Percentiles rank a stretch among this genome's conserved stretches.
phyloP scores from a whole-genome alignment of 768 basidiomycete genomes.

The Lactarius hengduanensis region DNA sequence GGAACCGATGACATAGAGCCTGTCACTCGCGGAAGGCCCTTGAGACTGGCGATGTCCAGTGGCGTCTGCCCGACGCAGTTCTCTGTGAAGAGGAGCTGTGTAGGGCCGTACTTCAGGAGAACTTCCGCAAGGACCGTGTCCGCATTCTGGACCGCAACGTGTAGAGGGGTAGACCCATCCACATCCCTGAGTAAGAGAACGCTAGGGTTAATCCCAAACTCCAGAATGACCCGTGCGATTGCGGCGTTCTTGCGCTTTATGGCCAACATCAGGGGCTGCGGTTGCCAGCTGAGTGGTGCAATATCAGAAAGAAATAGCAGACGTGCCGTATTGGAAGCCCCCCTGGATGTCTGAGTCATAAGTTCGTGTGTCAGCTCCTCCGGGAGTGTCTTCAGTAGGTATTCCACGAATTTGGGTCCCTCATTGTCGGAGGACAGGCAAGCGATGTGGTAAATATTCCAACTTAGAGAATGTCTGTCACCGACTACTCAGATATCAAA shows the following conservation, averaged over 20 bases:
- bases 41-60: constrained; percentile 31
- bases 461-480: constrained; percentile 38
- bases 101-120: constrained; percentile 41
- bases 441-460: constrained; percentile 56
- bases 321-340: constrained; percentile 47
- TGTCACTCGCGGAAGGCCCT: constrained; percentile 17
- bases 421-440: constrained; percentile 35
- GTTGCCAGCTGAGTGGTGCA: constrained; percentile 6
- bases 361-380: constrained; percentile 45
- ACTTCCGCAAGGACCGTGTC: constrained; percentile 39
- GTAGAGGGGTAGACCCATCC: constrained; percentile 53
- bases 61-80: constrained; percentile 41
- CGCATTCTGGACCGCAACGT: constrained; percentile 43
- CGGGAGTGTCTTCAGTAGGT: constrained; percentile 52
- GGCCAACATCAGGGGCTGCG: constrained; percentile 55
- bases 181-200: constrained; percentile 43
- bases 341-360: constrained; percentile 47
- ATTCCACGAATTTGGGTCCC: constrained; percentile 36
- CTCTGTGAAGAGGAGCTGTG: constrained; percentile 46
- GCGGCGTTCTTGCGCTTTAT: constrained; percentile 39
- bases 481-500: neutral
- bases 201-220: constrained; percentile 40
- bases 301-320: constrained; percentile 5
- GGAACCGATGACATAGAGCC: neutral
- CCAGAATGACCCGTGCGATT: constrained; percentile 37